Evolutionary conservation across 352 stramenopile species (phyloP).

Genomic region (Globisporangium alternatum): DNA sequence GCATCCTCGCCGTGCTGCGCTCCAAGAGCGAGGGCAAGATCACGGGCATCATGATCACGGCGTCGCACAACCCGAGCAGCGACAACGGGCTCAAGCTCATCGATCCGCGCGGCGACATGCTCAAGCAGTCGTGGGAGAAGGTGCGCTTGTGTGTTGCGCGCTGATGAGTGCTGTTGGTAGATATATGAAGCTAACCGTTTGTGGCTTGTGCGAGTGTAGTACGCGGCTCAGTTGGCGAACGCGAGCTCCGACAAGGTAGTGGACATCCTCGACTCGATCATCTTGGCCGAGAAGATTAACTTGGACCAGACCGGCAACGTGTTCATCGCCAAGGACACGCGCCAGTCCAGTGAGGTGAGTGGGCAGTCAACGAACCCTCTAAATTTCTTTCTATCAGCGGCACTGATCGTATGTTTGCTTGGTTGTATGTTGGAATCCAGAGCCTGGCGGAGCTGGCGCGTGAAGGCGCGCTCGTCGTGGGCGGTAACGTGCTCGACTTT

Average conservation of each 20-base stretch:
- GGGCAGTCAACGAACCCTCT: background rate
- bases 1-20: constrained; percentile 79
- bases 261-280: constrained; percentile 75
- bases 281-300: constrained; percentile 76
- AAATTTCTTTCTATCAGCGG: background rate
- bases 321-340: constrained; percentile 93
- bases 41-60: constrained; percentile 93
- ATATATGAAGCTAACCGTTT: background rate
- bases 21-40: constrained; percentile 81
- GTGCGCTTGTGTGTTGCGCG: constrained; percentile 12
- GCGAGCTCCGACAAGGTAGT: constrained; percentile 75
- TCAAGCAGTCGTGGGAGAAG: constrained; percentile 88
- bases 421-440: constrained; percentile 4
- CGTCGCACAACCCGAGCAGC: constrained; percentile 89
- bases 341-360: constrained; percentile 71
- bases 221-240: constrained; percentile 83
- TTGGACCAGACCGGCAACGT: constrained; percentile 81
- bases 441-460: constrained; percentile 86
- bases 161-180: background rate
- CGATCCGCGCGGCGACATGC: constrained; percentile 92
- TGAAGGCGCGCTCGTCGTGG: constrained; percentile 86
- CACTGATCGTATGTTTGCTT: background rate
- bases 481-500: constrained; percentile 92
- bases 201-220: constrained; percentile 23
- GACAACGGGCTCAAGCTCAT: constrained; percentile 96